phyloP scores from a whole-genome alignment of 768 basidiomycete species.

The Fistulinella prunicolor region DNA sequence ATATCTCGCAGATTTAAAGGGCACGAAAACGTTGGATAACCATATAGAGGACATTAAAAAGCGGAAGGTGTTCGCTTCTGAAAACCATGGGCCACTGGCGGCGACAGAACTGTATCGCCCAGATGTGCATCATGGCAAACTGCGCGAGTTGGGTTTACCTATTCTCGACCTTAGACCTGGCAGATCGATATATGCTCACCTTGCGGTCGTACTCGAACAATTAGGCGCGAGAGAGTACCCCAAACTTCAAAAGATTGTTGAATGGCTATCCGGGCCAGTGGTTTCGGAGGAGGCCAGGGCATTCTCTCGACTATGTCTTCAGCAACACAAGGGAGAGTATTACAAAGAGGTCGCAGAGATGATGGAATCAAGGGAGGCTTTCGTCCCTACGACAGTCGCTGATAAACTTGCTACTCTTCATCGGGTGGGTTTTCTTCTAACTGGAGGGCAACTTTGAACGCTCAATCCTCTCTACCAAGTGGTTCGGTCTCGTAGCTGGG shows the following conservation, averaged over 20 bases:
- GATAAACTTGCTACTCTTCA: neutral
- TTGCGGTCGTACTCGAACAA: neutral
- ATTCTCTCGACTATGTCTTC: neutral
- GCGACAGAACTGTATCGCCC: neutral
- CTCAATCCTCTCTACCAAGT: neutral
- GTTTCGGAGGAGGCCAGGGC: neutral
- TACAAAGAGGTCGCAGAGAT: neutral
- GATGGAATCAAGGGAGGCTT: neutral
- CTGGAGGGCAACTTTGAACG: too few relatives aligned
- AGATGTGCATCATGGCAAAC: neutral
- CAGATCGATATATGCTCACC: neutral
- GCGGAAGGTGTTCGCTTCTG: neutral
- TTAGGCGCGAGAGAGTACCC: neutral
- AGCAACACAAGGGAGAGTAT: neutral
- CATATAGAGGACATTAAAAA: neutral
- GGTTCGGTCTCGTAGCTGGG: neutral
- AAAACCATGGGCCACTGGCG: neutral
- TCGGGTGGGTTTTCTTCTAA: neutral
- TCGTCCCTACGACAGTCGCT: neutral
- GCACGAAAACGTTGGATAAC: neutral
- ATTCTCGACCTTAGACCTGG: neutral
- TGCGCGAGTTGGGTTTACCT: neutral
- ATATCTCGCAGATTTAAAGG: neutral
- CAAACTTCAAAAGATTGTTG: neutral
- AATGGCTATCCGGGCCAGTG: neutral